Base-by-base conservation (phyloP, 768 basidiomycete species). In the Hebeloma cylindrosporum region DNA sequence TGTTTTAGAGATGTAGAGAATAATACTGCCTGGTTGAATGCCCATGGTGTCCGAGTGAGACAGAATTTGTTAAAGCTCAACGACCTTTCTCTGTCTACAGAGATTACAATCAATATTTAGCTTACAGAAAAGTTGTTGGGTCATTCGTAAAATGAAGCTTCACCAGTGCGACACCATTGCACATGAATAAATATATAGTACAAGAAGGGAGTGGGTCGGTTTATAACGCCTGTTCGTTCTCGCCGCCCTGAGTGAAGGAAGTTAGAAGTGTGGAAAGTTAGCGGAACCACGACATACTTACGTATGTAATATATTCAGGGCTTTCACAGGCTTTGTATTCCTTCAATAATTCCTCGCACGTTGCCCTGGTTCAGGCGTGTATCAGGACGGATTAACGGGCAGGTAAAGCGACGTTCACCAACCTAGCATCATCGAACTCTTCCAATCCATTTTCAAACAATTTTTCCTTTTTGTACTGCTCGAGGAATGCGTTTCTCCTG, bases 401-500 rank as follows among this genome's bases (percentile, higher is more conserved):
- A n/a, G n/a, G 9, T 17, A 7, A 14, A 27, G 2, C 9, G 39
- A 36, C n/a, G 5, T 18, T 7, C 52, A n/a, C 76, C 47, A 58
- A 91, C 93, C 91, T 80, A n/a, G 96, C 88, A 67, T 96, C 93
- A 57, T 98, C 94, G 64, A 99, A 98, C 67, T 98, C 94, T 52
- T 94, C 92, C 52, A 98, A 64, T 2, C 85, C 85, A 61, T 94
- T 86, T 62, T 88, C 86, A 61, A 99, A 99, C 75, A 95, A 85
- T 60, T 87, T 86, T 65, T 97, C 93, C 62, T 92, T 93, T 73
- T 95, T 96, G 73, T 98, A 99, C 62, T 94, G 91, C 44, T 97
- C 93, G 67, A 99, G 65, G 65, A 95, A 98, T 2, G 96, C 96
- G 58, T 95, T 95, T 35, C 91, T 78, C 66, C 83, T 88, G 45